Conservation (phyloP, 176 grass and related monocot species). For the bread wheat (Triticum aestivum) region DNA sequence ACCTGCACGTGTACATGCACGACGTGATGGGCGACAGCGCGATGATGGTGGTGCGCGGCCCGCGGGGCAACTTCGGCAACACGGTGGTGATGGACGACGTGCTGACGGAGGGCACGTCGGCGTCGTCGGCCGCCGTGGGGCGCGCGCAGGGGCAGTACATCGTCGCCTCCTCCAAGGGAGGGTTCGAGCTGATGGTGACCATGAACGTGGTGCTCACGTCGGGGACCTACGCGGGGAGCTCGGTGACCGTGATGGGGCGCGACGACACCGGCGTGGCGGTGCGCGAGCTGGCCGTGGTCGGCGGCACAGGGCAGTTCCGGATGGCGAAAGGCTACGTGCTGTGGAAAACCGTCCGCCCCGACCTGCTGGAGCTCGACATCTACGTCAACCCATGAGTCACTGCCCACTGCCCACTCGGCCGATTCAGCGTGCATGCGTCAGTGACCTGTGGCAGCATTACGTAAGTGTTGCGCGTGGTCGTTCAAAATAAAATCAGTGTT, state of each 20-base stretch:
- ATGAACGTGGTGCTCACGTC: conserved; percentile 48
- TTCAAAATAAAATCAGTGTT: background rate
- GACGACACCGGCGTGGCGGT: conserved; percentile 30
- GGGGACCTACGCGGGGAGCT: conserved; percentile 53
- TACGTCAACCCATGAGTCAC: conserved; percentile 30
- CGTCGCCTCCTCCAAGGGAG: background rate
- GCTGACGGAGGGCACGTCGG: background rate
- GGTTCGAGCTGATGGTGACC: conserved; percentile 25
- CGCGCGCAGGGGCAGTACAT: conserved; percentile 10
- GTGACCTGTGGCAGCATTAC: background rate
- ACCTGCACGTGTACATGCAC: conserved; percentile 22
- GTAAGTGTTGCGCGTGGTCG: background rate
- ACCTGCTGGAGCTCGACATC: conserved; percentile 44
- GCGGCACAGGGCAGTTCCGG: conserved; percentile 54
- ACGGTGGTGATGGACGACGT: conserved; percentile 22
- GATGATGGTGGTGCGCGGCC: background rate
- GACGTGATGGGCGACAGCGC: conserved; percentile 2
- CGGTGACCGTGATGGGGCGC: conserved; percentile 34
- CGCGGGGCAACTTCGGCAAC: conserved; percentile 8
- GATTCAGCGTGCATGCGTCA: background rate
- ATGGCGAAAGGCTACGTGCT: conserved; percentile 52
- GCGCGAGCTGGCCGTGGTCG: conserved; percentile 53
- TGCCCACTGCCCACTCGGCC: background rate
- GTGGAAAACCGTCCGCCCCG: conserved; percentile 35
- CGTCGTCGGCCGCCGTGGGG: conserved; percentile 4